Evolutionary conservation across 768 basidiomycete genomes (phyloP).

Genomic region (Podaxis mareebaensis): DNA sequence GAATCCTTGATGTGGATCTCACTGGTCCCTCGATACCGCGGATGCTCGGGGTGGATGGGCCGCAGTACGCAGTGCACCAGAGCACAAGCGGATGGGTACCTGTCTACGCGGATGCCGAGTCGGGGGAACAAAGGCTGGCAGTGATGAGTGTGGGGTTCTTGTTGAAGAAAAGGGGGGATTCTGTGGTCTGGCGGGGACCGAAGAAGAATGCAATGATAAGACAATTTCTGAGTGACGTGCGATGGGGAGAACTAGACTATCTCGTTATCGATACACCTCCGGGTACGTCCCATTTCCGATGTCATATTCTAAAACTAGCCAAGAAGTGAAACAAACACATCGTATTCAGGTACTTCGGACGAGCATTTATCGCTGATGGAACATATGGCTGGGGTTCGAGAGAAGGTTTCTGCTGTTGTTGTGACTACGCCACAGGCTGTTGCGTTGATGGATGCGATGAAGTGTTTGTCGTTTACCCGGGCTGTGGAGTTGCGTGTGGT

Average conservation of each 20-base stretch:
- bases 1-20: slow-evolving; percentile 92
- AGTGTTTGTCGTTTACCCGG: slow-evolving; percentile 94
- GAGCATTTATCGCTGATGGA: slow-evolving; percentile 96
- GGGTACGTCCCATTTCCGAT: slow-evolving; percentile 49
- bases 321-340: neutral
- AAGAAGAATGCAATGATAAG: slow-evolving; percentile 99
- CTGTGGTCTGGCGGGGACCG: slow-evolving; percentile 97
- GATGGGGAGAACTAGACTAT: slow-evolving; percentile 94
- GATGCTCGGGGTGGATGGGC: slow-evolving; percentile 87
- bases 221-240: slow-evolving; percentile 92
- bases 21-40: slow-evolving; percentile 95
- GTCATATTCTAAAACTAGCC: neutral
- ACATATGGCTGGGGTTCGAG: slow-evolving; percentile 83
- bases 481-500: slow-evolving; percentile 84
- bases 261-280: slow-evolving; percentile 95
- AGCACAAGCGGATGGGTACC: slow-evolving; percentile 98
- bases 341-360: slow-evolving; percentile 85
- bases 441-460: slow-evolving; percentile 92
- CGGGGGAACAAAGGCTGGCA: slow-evolving; percentile 58
- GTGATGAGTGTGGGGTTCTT: slow-evolving; percentile 99
- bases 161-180: slow-evolving; percentile 85
- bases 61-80: slow-evolving; percentile 75
- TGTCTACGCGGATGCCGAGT: slow-evolving; percentile 85
- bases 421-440: slow-evolving; percentile 99
- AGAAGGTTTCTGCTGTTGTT: slow-evolving; percentile 78